Evolutionary conservation across 202 grass and related monocot genomes (phyloP).

Genomic region (Hordeum pubiflorum): DNA sequence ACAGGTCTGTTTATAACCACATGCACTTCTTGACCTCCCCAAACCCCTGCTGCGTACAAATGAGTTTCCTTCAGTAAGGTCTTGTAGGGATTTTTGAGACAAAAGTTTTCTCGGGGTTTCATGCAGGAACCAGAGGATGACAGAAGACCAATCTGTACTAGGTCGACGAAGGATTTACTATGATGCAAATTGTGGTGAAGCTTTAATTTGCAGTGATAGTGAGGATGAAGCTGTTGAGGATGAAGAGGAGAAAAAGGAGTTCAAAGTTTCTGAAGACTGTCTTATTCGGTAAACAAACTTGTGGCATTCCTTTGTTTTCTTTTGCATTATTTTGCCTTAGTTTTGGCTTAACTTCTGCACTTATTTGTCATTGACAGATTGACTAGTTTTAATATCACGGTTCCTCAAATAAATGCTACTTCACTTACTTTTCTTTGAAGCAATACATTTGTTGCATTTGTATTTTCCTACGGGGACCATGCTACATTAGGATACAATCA

Average conservation of each 20-base stretch:
- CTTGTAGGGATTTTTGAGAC: not conserved
- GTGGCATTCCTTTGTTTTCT: not conserved
- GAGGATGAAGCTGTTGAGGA: slow-evolving; percentile 90
- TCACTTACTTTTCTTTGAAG: slow-evolving; percentile 1
- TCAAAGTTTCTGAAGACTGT: slow-evolving; percentile 67
- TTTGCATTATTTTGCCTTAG: not conserved
- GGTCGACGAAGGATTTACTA: slow-evolving; percentile 98
- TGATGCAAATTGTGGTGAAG: slow-evolving; percentile 87
- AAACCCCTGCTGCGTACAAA: not conserved
- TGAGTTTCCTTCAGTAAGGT: slow-evolving; percentile 16
- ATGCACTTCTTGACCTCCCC: not conserved
- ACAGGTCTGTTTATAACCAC: slow-evolving; percentile 57
- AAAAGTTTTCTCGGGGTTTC: not conserved
- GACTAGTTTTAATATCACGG: not conserved
- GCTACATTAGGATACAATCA: not conserved
- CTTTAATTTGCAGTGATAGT: slow-evolving; percentile 92
- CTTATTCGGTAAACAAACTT: slow-evolving; percentile 61
- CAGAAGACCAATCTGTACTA: slow-evolving; percentile 92
- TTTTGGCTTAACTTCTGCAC: slow-evolving; percentile 1
- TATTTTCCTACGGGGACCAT: not conserved
- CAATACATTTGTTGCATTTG: not conserved
- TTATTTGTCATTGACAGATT: slow-evolving; percentile 2
- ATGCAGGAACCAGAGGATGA: slow-evolving; percentile 89
- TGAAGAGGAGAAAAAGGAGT: slow-evolving; percentile 86
- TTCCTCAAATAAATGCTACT: slow-evolving; percentile 8